phyloP scores from a whole-genome alignment of 1,284 basidiomycete genomes.

The Boletus calvinii region DNA sequence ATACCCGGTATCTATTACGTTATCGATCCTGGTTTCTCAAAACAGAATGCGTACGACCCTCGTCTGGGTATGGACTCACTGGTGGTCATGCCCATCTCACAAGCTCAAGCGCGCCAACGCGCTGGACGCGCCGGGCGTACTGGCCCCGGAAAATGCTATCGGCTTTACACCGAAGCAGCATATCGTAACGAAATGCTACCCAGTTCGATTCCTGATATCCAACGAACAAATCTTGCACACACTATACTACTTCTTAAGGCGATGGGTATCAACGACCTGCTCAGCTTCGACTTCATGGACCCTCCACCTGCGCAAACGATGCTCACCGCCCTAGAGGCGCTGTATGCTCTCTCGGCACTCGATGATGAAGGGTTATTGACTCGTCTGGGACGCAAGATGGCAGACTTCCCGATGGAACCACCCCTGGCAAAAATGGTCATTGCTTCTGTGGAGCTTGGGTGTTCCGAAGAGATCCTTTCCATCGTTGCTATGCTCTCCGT shows the following conservation, averaged over 20 bases:
- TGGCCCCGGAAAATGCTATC: constrained; percentile 97
- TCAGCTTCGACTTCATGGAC: constrained; percentile 99
- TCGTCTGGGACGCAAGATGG: constrained; percentile 95
- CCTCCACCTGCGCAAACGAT: constrained; percentile 96
- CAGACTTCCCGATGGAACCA: constrained; percentile 98
- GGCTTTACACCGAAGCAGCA: constrained; percentile 96
- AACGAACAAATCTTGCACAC: constrained; percentile 89
- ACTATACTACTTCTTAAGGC: constrained; percentile 97
- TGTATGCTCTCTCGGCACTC: constrained; percentile 93
- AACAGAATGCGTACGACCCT: constrained; percentile 99
- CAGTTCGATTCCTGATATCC: constrained; percentile 97
- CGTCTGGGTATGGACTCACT: constrained; percentile 98
- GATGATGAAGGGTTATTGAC: constrained; percentile 97
- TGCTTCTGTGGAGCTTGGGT: constrained; percentile 95
- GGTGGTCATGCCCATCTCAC: constrained; percentile 98
- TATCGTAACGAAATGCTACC: constrained; percentile 99
- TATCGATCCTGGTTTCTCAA: constrained; percentile 97
- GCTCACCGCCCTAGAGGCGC: constrained; percentile 89
- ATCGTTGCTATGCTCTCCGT: constrained; percentile 98
- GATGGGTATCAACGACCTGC: constrained; percentile 98
- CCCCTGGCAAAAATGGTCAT: constrained; percentile 97
- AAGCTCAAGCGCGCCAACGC: constrained; percentile 95
- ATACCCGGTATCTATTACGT: constrained; percentile 99
- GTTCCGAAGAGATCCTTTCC: constrained; percentile 95
- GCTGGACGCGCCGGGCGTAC: constrained; percentile 96